Base-by-base conservation (phyloP, 2,329 filamentous ascomycete genomes). In the Hymenoscyphus fraxineus region DNA sequence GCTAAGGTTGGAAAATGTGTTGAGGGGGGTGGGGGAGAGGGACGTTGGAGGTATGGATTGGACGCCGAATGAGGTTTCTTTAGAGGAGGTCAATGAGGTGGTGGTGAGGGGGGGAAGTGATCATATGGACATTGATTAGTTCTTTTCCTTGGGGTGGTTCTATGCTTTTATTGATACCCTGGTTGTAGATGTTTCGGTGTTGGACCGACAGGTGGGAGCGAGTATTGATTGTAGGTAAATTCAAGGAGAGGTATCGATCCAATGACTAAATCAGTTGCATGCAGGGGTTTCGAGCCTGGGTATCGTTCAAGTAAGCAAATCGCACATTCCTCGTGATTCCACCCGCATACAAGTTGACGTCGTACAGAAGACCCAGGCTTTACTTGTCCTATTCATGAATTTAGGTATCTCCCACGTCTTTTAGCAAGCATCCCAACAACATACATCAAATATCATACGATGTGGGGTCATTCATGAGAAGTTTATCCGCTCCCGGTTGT, bases 1-100 rank as follows among this genome's bases (percentile, higher is more conserved):
- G 57, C 35, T 41, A 1, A 68, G 65, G n/a, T 51, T 75, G 56
- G 66, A 73, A 47, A 58, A 41, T n/a, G 71, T 69, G 10, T 63
- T 75, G 22, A 63, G 68, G 56, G 67, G 68, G n/a, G 73, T 74
- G 54, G 69, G 69, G 51, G 73, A 75, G 60, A 56, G 65, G 10
- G 72, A 71, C 1, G 65, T 75, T 39, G 68, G 73, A 63, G 72
- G 73, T 63, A 74, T 75, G 73, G 73, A 75, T 66, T 75, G 73
- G 73, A 73, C 73, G 12, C 71, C 72, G 12, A 74, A 74, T 64
- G 27, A 64, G 31, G 69, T 71, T 22, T 72, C 69, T n/a, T 65
- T 74, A 10, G 55, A 72, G 60, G 68, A 74, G 64, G 47, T 72
- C n/a, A 61, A 58, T n/a, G 41, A 6, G 9, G 35, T 19, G n/a